Percentiles rank a stretch among this genome's conserved stretches.
These are phyloP conservation scores for Sphagnum magellanicum DNA, from an alignment of 228 moss, liverwort and hornwort genomes.

Conservation along the genomic window DNA sequence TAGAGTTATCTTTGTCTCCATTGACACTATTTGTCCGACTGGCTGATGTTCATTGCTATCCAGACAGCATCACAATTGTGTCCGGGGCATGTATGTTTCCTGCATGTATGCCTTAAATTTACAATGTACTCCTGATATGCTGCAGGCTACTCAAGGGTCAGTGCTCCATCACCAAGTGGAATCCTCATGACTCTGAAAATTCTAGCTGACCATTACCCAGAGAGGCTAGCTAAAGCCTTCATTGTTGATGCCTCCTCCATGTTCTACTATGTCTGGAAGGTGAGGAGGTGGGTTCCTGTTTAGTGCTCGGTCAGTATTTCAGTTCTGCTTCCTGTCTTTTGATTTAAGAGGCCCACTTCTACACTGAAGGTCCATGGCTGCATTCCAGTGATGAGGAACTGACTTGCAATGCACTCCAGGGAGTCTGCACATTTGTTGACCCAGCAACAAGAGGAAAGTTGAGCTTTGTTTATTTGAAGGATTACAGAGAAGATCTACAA, in stretches of 20 bases:
- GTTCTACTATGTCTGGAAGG: conserved; percentile 51
- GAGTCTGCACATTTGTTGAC: conserved; percentile 41
- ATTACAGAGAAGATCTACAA: conserved; percentile 18
- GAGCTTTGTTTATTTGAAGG: conserved; percentile 33
- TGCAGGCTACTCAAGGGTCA: conserved; percentile 32
- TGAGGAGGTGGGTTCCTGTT: conserved; percentile 1
- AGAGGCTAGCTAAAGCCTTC: conserved; percentile 41
- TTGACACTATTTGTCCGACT: too few species aligned
- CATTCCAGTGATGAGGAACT: background rate
- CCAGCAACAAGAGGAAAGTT: conserved; percentile 30
- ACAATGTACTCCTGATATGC: too few species aligned
- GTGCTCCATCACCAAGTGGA: conserved; percentile 35
- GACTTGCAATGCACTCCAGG: conserved; percentile 23
- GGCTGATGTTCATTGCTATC: too few species aligned
- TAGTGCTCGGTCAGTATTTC: background rate
- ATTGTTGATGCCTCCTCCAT: conserved; percentile 43
- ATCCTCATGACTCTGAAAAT: conserved; percentile 37
- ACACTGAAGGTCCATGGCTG: background rate
- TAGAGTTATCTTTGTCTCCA: too few species aligned
- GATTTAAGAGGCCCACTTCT: background rate
- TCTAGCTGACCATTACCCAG: conserved; percentile 46
- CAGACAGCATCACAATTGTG: too few species aligned
- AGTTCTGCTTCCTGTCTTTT: background rate
- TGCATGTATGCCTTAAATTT: too few species aligned
- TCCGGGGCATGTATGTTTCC: too few species aligned